phyloP scores from a whole-genome alignment of 805 yeast genomes.

The Cyberlindnera mrakii region DNA sequence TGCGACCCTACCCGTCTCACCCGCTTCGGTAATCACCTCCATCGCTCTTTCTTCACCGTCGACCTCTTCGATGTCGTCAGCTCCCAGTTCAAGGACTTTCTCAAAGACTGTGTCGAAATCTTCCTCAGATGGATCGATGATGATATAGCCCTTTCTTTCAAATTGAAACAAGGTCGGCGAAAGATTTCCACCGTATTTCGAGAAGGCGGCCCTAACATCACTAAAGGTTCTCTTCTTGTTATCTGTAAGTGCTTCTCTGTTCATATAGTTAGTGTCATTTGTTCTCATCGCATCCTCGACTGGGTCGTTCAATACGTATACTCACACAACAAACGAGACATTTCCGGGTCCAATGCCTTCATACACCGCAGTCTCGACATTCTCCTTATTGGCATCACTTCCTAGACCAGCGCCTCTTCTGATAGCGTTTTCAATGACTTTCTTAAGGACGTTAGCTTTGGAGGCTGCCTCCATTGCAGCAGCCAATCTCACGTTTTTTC shows the following conservation, averaged over 20 bases:
- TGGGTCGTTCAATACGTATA: not conserved
- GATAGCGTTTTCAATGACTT: constrained; percentile 81
- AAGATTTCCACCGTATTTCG: constrained; percentile 61
- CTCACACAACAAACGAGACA: constrained; percentile 61
- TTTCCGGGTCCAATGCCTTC: constrained; percentile 95
- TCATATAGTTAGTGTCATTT: not conserved
- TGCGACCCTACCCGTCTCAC: constrained; percentile 57
- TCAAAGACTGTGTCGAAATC: constrained; percentile 67
- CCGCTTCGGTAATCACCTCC: constrained; percentile 58
- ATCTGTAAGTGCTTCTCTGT: constrained; percentile 73
- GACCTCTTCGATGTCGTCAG: constrained; percentile 65
- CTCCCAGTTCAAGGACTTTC: constrained; percentile 62
- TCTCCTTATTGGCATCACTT: constrained; percentile 36
- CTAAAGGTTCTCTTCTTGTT: constrained; percentile 80
- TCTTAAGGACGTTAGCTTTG: constrained; percentile 71
- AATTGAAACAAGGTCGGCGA: constrained; percentile 78
- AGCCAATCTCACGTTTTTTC: constrained; percentile 51
- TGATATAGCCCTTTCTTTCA: constrained; percentile 68
- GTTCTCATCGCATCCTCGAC: not conserved
- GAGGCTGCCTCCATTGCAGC: constrained; percentile 76
- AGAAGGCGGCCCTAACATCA: constrained; percentile 66
- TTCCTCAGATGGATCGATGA: constrained; percentile 37
- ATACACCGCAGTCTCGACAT: constrained; percentile 55
- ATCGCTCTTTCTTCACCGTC: constrained; percentile 26
- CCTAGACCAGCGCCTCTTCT: constrained; percentile 75